phyloP scores from a whole-genome alignment of 805 yeast genomes.

The Cyberlindnera amylophila region DNA sequence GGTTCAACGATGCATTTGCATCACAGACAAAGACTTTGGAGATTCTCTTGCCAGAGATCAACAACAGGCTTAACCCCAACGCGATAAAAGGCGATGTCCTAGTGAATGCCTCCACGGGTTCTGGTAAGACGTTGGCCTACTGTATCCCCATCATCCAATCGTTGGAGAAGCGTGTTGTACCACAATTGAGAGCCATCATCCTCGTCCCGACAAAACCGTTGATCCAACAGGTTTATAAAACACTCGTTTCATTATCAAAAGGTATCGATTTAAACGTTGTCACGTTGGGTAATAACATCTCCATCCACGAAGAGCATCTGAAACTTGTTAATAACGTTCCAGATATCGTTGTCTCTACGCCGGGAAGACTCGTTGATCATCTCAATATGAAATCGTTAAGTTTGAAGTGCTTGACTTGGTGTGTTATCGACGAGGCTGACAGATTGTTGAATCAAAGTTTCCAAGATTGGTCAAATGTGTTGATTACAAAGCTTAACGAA shows the following conservation, averaged over 20 bases:
- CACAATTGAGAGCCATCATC: constrained; percentile 69
- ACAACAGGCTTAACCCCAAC: constrained; percentile 25
- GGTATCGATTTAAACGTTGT: constrained; percentile 68
- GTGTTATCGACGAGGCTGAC: constrained; percentile 82
- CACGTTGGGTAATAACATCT: constrained; percentile 52
- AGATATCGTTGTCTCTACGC: constrained; percentile 68
- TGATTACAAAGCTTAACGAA: constrained; percentile 34
- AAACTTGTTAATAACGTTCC: constrained; percentile 48
- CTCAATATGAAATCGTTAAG: constrained; percentile 39
- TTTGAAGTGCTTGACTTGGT: constrained; percentile 51
- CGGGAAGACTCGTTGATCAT: constrained; percentile 83
- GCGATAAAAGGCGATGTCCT: constrained; percentile 61
- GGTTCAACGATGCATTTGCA: constrained; percentile 61
- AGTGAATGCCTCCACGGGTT: constrained; percentile 93
- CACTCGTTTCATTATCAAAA: constrained; percentile 52
- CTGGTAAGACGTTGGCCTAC: constrained; percentile 93
- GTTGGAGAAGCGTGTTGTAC: constrained; percentile 59
- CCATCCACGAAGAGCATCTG: constrained; percentile 58
- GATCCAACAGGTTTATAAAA: constrained; percentile 72
- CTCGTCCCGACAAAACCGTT: constrained; percentile 90
- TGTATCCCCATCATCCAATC: constrained; percentile 77
- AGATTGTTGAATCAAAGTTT: constrained; percentile 79
- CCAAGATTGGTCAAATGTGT: constrained; percentile 81
- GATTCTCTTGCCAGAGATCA: constrained; percentile 42
- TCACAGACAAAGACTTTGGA: constrained; percentile 70